Conservation (phyloP, 2,329 filamentous ascomycete species). For the Magnaporthiopsis poae region DNA sequence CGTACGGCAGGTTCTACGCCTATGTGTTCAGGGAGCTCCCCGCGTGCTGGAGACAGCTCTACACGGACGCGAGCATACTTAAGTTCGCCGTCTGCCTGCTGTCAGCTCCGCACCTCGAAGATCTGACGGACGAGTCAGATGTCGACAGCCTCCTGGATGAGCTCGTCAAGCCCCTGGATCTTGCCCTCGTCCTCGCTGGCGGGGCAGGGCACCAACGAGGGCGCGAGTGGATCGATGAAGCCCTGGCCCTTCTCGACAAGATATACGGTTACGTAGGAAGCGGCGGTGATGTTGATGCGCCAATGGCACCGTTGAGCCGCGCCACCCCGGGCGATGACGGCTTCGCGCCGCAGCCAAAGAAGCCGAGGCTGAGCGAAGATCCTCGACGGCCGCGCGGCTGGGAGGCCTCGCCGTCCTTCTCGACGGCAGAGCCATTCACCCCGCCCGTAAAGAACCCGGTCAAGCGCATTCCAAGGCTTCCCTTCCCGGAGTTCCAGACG, state of each 20-base stretch:
- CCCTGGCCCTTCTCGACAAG: conserved; percentile 33
- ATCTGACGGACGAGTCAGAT: neutral
- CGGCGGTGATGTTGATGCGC: conserved; percentile 5
- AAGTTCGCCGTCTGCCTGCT: conserved; percentile 36
- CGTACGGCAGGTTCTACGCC: conserved; percentile 59
- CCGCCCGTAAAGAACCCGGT: conserved; percentile 34
- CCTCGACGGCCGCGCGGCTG: neutral
- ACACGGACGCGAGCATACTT: conserved; percentile 60
- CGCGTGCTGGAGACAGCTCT: conserved; percentile 58
- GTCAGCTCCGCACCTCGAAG: neutral
- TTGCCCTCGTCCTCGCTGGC: conserved; percentile 65
- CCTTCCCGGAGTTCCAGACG: conserved; percentile 50
- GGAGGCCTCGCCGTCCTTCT: conserved; percentile 20
- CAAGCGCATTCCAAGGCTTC: conserved; percentile 32
- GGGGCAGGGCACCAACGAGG: conserved; percentile 45
- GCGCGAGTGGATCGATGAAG: conserved; percentile 39
- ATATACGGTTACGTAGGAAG: conserved; percentile 13
- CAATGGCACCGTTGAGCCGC: conserved; percentile 12
- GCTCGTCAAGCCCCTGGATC: conserved; percentile 60
- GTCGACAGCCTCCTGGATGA: conserved; percentile 30
- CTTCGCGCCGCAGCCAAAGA: neutral
- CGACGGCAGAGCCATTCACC: conserved; percentile 28
- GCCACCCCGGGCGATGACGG: neutral
- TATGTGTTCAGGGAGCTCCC: conserved; percentile 60
- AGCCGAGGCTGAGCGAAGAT: neutral